Evolutionary conservation across 331 rosid genomes (phyloP).

Genomic region (Spiraea crenata): DNA sequence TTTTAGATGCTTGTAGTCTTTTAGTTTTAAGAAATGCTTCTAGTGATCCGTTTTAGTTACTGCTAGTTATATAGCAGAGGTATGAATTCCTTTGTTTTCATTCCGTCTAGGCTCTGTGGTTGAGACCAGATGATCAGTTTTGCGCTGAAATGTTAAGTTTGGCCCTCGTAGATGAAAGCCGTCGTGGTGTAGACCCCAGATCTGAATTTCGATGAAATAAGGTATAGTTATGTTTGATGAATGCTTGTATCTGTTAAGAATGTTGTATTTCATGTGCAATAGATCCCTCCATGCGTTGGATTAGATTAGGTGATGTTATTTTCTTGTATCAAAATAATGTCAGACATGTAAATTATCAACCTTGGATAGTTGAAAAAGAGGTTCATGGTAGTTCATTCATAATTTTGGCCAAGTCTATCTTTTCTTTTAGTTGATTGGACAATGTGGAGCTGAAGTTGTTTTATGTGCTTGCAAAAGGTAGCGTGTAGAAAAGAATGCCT

Average conservation of each 20-base stretch:
- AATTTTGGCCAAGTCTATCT: not conserved
- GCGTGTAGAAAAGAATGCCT: no score
- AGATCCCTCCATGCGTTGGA: not conserved
- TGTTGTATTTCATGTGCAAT: slow-evolving; percentile 14
- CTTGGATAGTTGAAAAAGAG: not conserved
- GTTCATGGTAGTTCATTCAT: not conserved
- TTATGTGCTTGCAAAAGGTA: no score
- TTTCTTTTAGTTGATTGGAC: not conserved
- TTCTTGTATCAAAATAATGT: slow-evolving; percentile 8
- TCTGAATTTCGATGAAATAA: slow-evolving; percentile 33
- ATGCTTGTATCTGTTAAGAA: not conserved
- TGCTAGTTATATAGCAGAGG: not conserved
- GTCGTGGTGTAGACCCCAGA: slow-evolving; percentile 39
- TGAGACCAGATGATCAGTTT: slow-evolving; percentile 81
- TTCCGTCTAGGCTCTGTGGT: slow-evolving; percentile 74
- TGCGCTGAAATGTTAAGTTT: slow-evolving; percentile 85
- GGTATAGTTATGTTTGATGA: slow-evolving; percentile 23
- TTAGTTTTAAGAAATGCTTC: not conserved
- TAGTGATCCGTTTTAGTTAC: not conserved
- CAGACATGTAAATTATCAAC: not conserved
- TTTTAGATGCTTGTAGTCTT: not conserved
- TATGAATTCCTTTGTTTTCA: slow-evolving; percentile 26
- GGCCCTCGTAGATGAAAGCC: slow-evolving; percentile 81
- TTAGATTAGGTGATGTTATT: not conserved
- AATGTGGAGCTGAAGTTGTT: no score